Percentiles rank a stretch among this genome's conserved stretches.
Evolutionary conservation across 2,329 filamentous ascomycete species (phyloP).

Genomic region (Phialophora chinensis): DNA sequence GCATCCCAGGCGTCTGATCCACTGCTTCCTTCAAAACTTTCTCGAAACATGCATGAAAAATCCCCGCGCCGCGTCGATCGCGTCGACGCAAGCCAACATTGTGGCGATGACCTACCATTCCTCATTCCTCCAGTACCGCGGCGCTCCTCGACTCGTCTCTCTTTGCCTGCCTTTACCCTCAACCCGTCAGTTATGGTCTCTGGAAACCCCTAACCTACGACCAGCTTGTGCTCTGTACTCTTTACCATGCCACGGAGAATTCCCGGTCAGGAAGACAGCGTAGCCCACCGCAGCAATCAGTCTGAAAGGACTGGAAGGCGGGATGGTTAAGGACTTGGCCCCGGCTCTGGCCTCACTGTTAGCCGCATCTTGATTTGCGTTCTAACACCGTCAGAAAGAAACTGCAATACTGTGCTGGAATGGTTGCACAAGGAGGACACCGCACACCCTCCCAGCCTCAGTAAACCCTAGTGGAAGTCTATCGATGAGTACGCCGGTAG

Average conservation of each 20-base stretch:
- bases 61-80: not conserved
- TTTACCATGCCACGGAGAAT: not conserved
- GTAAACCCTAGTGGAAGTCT: not conserved
- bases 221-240: not conserved
- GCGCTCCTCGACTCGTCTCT: not conserved
- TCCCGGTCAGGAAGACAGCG: not conserved
- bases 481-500: not conserved
- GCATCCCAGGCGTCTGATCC: too few relatives aligned
- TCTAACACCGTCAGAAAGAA: not conserved
- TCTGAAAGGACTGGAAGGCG: not conserved
- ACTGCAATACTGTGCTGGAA: not conserved
- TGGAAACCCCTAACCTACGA: not conserved
- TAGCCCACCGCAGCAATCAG: not conserved
- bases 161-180: not conserved
- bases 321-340: not conserved
- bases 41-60: too few relatives aligned
- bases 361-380: not conserved
- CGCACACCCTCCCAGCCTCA: not conserved
- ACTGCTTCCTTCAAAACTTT: too few relatives aligned
- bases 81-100: not conserved
- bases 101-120: not conserved
- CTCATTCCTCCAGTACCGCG: not conserved
- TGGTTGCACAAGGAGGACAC: not conserved
- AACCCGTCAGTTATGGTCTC: not conserved
- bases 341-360: not conserved